These are phyloP conservation scores for Niebla homalea DNA, from an alignment of 495 filamentous ascomycete genomes.

Conservation along the genomic window DNA sequence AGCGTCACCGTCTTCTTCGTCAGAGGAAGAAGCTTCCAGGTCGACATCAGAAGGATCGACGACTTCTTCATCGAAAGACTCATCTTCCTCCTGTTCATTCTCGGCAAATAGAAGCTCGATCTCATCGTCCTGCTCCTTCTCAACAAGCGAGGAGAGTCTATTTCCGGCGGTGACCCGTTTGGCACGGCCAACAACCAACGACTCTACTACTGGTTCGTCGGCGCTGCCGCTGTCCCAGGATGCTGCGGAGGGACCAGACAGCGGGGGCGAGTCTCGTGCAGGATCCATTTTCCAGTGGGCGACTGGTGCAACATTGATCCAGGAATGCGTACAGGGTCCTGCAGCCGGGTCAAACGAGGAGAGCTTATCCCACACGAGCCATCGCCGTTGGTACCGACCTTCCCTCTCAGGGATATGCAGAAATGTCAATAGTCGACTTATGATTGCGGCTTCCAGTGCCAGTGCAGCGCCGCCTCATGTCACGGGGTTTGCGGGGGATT, in stretches of 20 bases:
- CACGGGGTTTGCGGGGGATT: too few relatives aligned
- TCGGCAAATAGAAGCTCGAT: conserved; percentile 73
- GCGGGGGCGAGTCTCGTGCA: too few relatives aligned
- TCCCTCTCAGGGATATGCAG: too few relatives aligned
- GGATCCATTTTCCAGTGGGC: too few relatives aligned
- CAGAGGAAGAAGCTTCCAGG: conserved; percentile 72
- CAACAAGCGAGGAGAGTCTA: conserved; percentile 66
- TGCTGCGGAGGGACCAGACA: neutral
- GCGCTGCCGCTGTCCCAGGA: conserved; percentile 3
- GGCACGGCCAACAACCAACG: conserved; percentile 61
- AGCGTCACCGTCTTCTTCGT: conserved; percentile 63
- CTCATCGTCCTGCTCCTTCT: conserved; percentile 63
- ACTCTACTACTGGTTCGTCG: conserved; percentile 39
- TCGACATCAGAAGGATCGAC: conserved; percentile 58
- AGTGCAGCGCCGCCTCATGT: too few relatives aligned
- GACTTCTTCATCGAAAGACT: conserved; percentile 61
- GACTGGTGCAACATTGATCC: too few relatives aligned
- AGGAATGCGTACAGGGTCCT: too few relatives aligned
- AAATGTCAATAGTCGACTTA: too few relatives aligned
- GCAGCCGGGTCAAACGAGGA: too few relatives aligned
- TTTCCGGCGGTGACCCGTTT: conserved; percentile 80
- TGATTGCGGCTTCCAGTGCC: too few relatives aligned
- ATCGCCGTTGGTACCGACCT: too few relatives aligned
- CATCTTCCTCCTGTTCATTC: conserved; percentile 77
- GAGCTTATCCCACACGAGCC: too few relatives aligned